Evolutionary conservation across 225 moss, liverwort and hornwort genomes (phyloP).

Genomic region (Thuidium tamariscinum): DNA sequence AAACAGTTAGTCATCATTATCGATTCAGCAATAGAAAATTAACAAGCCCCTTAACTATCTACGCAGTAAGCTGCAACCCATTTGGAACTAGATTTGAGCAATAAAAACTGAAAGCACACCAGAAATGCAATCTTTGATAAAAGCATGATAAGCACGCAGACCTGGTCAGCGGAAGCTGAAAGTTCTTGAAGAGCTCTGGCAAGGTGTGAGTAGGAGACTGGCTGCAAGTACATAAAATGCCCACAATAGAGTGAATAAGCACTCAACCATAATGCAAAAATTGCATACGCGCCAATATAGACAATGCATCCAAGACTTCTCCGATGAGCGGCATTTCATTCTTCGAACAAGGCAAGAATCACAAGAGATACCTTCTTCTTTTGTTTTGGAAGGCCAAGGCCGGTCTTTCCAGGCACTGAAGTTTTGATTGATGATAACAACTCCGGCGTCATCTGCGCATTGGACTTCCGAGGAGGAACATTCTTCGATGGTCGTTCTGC

Average conservation of each 20-base stretch:
- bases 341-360: neutral
- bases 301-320: neutral
- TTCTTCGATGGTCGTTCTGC: constrained; percentile 31
- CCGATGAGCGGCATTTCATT: neutral
- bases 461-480: constrained; percentile 34
- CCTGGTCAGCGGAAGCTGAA: constrained; percentile 51
- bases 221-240: constrained; percentile 28
- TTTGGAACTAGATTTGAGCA: neutral
- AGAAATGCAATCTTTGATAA: neutral
- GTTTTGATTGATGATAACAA: constrained; percentile 50
- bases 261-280: neutral
- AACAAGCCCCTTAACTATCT: neutral
- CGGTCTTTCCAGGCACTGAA: constrained; percentile 51
- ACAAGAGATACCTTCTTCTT: constrained; percentile 60
- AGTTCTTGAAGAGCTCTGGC: constrained; percentile 61
- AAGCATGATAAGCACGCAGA: neutral
- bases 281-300: neutral
- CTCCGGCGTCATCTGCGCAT: constrained; percentile 49
- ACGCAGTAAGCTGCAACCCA: neutral
- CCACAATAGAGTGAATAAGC: neutral
- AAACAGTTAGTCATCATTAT: neutral
- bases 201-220: constrained; percentile 57
- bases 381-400: constrained; percentile 67
- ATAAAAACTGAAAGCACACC: neutral
- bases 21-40: neutral